Evolutionary conservation across 441 rosid species (phyloP).

Genomic region (Croton setiger): DNA sequence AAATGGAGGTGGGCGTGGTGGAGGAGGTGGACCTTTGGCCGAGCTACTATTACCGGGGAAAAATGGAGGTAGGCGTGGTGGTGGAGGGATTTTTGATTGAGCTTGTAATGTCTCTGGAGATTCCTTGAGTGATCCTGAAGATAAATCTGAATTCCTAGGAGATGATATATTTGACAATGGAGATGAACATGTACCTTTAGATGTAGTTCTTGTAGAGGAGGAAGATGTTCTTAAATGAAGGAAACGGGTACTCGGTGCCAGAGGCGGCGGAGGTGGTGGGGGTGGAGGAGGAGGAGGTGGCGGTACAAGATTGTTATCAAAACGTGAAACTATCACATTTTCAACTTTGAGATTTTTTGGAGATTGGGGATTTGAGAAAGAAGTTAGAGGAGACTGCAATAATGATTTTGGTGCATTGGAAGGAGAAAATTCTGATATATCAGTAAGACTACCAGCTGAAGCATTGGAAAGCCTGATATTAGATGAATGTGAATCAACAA

Average conservation of each 20-base stretch:
- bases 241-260: slow-evolving; percentile 13
- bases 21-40: slow-evolving; percentile 40
- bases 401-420: slow-evolving; percentile 24
- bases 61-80: slow-evolving; percentile 45
- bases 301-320: slow-evolving; percentile 26
- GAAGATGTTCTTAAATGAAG: slow-evolving; percentile 16
- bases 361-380: slow-evolving; percentile 21
- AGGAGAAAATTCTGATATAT: slow-evolving; percentile 33
- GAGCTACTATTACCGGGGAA: slow-evolving; percentile 26
- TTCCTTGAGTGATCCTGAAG: slow-evolving; percentile 26
- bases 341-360: background rate
- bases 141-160: slow-evolving; percentile 26
- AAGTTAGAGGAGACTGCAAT: slow-evolving; percentile 21
- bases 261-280: slow-evolving; percentile 32
- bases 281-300: slow-evolving; percentile 44
- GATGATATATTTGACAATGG: slow-evolving; percentile 24
- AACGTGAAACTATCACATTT: slow-evolving; percentile 8
- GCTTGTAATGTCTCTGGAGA: slow-evolving; percentile 23
- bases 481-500: slow-evolving; percentile 52
- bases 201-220: slow-evolving; percentile 19
- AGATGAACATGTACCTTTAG: slow-evolving; percentile 29
- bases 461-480: slow-evolving; percentile 56
- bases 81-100: slow-evolving; percentile 38
- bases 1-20: slow-evolving; percentile 49
- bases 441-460: slow-evolving; percentile 44